These are phyloP conservation scores for Cystobasidiaceae sp. DNA, from an alignment of 1,284 basidiomycete genomes.

Conservation along the genomic window DNA sequence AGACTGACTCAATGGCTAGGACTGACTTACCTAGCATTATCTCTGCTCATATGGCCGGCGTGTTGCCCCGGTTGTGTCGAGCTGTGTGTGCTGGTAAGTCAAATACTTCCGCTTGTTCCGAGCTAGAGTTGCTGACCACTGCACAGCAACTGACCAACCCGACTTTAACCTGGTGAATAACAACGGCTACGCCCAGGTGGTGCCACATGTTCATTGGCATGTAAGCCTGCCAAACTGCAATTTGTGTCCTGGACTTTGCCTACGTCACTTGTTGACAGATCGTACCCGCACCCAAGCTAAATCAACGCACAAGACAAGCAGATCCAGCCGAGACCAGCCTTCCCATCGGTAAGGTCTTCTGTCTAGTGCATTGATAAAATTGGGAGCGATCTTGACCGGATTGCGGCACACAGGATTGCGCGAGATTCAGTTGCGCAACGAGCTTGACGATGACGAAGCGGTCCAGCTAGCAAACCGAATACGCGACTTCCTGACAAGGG, in stretches of 20 bases:
- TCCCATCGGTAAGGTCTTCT: too few species aligned
- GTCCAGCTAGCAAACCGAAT: not conserved
- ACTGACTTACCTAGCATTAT: slow-evolving; percentile 18
- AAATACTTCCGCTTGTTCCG: not conserved
- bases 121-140: not conserved
- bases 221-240: slow-evolving; percentile 3
- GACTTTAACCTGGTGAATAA: slow-evolving; percentile 33
- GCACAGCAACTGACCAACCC: slow-evolving; percentile 1
- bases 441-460: slow-evolving; percentile 24
- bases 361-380: not conserved
- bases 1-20: not conserved
- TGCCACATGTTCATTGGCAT: slow-evolving; percentile 33
- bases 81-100: slow-evolving; percentile 14
- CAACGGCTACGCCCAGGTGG: slow-evolving; percentile 32
- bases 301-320: too few species aligned
- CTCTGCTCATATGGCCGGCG: slow-evolving; percentile 14
- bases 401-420: not conserved
- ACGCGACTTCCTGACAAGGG: not conserved
- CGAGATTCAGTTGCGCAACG: slow-evolving; percentile 9
- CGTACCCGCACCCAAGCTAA: slow-evolving; percentile 8
- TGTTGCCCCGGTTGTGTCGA: slow-evolving; percentile 10
- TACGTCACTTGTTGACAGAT: not conserved
- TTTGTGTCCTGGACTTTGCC: not conserved
- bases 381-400: not conserved
- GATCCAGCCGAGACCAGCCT: too few species aligned